A percentile compares a stretch with the other conserved stretches of the same genome.
These are phyloP conservation scores for Cephaloascus fragrans DNA, from an alignment of 805 yeast genomes.

Conservation along the genomic window DNA sequence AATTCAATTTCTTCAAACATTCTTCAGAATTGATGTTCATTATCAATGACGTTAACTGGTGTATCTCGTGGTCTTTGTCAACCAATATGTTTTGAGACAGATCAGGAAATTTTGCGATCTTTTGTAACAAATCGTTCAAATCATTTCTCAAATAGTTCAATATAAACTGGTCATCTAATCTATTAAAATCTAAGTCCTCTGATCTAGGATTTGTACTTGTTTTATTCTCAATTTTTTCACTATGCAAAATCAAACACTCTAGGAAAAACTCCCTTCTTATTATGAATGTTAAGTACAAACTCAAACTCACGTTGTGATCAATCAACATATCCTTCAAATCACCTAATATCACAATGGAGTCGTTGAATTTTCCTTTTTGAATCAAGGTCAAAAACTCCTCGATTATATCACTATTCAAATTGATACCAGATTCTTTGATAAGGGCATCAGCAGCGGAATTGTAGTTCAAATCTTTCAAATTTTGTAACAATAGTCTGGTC, in stretches of 20 bases:
- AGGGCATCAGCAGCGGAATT: constrained; percentile 23
- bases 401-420: constrained; percentile 16
- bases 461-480: constrained; percentile 41
- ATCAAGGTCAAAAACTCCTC: constrained; percentile 26
- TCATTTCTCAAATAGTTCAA: constrained; percentile 9
- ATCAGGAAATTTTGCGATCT: not conserved
- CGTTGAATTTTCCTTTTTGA: constrained; percentile 30
- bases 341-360: not conserved
- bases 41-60: constrained; percentile 16
- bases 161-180: not conserved
- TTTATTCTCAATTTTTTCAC: too few relatives aligned
- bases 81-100: not conserved
- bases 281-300: constrained; percentile 1
- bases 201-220: not conserved
- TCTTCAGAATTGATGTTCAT: constrained; percentile 8
- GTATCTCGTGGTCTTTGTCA: constrained; percentile 10
- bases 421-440: constrained; percentile 22
- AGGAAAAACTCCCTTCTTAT: constrained; percentile 1
- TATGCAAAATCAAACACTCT: not conserved
- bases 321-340: not conserved
- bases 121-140: constrained; percentile 6
- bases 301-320: constrained; percentile 18
- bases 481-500: constrained; percentile 39
- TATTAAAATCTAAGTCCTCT: not conserved
- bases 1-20: not conserved